phyloP scores from a whole-genome alignment of 495 filamentous ascomycete species.

The Immersiella caudata region DNA sequence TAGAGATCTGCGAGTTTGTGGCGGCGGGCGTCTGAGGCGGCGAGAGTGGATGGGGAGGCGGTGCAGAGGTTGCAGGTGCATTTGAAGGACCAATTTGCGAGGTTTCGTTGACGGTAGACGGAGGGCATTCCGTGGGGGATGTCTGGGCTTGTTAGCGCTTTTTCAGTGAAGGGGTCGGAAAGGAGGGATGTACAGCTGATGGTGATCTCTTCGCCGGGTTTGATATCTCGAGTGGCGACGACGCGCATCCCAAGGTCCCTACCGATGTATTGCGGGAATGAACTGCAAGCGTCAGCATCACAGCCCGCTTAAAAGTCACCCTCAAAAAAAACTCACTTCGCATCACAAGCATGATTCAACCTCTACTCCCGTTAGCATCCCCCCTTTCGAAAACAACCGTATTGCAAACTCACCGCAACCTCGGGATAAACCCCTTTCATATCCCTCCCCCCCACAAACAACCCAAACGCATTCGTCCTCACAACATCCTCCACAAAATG shows the following conservation, averaged over 20 bases:
- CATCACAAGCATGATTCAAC: constrained; percentile 42
- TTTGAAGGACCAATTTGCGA: constrained; percentile 41
- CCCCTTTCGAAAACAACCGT: too few species aligned
- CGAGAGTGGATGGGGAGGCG: constrained; percentile 21
- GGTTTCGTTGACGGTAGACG: constrained; percentile 25
- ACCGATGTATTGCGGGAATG: constrained; percentile 33
- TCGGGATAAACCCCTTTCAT: constrained; percentile 41
- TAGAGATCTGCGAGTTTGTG: constrained; percentile 33
- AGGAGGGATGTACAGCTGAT: constrained; percentile 37
- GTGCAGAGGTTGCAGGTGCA: constrained; percentile 41
- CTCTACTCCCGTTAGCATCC: constrained; percentile 27
- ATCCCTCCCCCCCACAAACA: constrained; percentile 29
- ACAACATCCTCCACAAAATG: constrained; percentile 41
- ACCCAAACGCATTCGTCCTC: constrained; percentile 41
- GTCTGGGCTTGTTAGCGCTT: constrained; percentile 24
- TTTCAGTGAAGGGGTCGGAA: background rate
- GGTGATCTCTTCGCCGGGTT: constrained; percentile 41
- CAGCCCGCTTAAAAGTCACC: background rate
- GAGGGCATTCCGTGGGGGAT: constrained; percentile 36
- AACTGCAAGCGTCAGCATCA: constrained; percentile 26
- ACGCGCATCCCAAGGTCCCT: constrained; percentile 38
- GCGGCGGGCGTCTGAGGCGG: constrained; percentile 34
- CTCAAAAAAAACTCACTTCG: constrained; percentile 34
- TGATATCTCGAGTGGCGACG: constrained; percentile 38
- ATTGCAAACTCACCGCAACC: constrained; percentile 38